These are phyloP conservation scores for Fraxinus platypoda DNA, from an alignment of 305 asterid species.

Conservation along the genomic window DNA sequence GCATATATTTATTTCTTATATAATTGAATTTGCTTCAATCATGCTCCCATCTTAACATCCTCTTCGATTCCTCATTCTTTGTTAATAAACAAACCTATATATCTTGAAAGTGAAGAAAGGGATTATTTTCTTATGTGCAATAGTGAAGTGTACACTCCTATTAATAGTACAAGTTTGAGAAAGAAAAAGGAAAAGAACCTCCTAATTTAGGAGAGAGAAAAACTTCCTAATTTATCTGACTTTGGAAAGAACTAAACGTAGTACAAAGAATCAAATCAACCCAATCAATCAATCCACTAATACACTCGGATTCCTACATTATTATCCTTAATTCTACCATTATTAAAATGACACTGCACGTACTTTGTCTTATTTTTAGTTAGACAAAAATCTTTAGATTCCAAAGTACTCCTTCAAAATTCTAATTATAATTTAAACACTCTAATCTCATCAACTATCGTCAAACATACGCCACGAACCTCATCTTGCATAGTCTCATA, in stretches of 20 bases:
- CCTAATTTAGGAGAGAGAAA: no score
- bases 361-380: background rate
- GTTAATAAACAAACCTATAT: background rate
- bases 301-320: no score
- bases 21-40: background rate
- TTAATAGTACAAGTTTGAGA: no score
- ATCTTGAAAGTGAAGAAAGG: background rate
- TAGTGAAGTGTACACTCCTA: no score
- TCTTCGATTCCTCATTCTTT: background rate
- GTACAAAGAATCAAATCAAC: no score
- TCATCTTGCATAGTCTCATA: background rate
- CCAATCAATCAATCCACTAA: no score
- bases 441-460: background rate
- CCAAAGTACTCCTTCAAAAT: background rate
- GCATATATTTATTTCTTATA: background rate
- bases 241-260: no score
- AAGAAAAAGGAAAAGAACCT: no score
- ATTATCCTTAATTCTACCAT: background rate
- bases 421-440: background rate
- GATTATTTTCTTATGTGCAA: no score
- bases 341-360: background rate
- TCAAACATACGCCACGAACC: background rate
- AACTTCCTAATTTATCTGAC: no score
- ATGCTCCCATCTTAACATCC: background rate
- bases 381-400: background rate